A percentile compares a stretch with the other conserved stretches of the same genome.
Evolutionary conservation across 2,329 filamentous ascomycete species (phyloP).

Genomic region (Colletotrichum sojae): DNA sequence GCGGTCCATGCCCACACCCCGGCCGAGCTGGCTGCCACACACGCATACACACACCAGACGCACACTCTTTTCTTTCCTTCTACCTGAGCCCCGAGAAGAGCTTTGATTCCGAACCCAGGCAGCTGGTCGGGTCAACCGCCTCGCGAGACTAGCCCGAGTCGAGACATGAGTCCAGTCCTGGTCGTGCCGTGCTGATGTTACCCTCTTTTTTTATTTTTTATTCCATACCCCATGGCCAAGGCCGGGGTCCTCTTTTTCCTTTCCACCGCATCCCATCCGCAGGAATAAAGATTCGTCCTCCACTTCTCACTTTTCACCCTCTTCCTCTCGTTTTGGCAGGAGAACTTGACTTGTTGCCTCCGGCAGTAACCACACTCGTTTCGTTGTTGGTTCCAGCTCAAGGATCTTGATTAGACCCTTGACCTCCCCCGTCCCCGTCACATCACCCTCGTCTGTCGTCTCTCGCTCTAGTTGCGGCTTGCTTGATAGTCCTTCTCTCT

Average conservation of each 20-base stretch:
- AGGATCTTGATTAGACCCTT: slow-evolving; percentile 38
- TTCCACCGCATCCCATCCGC: slow-evolving; percentile 11
- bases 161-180: slow-evolving; percentile 25
- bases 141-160: slow-evolving; percentile 36
- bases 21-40: slow-evolving; percentile 16
- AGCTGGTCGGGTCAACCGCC: slow-evolving; percentile 33
- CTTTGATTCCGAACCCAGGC: slow-evolving; percentile 33
- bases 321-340: slow-evolving; percentile 29
- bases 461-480: slow-evolving; percentile 22
- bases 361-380: slow-evolving; percentile 42
- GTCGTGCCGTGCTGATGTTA: slow-evolving; percentile 24
- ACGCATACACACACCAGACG: too few species aligned
- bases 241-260: slow-evolving; percentile 32
- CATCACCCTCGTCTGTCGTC: slow-evolving; percentile 13
- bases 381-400: slow-evolving; percentile 30
- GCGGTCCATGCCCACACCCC: slow-evolving; percentile 29
- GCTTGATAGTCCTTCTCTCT: slow-evolving; percentile 14
- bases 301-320: slow-evolving; percentile 32
- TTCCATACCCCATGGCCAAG: slow-evolving; percentile 23
- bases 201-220: slow-evolving; percentile 20
- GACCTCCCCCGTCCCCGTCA: slow-evolving; percentile 11
- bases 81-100: slow-evolving; percentile 30
- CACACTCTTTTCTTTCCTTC: slow-evolving; percentile 5
- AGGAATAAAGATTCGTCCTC: slow-evolving; percentile 37
- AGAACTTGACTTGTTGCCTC: slow-evolving; percentile 35